Conservation (phyloP, 2,329 filamentous ascomycete species). For the Fusarium sp. region DNA sequence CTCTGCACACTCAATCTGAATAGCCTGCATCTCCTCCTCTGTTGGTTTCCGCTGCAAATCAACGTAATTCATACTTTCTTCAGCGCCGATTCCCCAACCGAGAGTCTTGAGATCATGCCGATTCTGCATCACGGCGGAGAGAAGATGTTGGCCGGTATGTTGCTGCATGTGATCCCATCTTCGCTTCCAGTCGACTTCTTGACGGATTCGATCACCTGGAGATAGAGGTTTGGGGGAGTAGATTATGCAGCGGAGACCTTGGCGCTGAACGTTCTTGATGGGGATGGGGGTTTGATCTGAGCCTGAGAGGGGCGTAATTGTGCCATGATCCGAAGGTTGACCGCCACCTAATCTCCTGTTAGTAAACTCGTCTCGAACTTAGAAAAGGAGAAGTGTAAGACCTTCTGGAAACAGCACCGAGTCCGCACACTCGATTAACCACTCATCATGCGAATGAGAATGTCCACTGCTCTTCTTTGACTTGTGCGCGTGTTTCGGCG, state of each 20-base stretch:
- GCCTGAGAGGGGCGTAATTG: conserved; percentile 26
- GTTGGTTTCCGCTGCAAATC: conserved; percentile 47
- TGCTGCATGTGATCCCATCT: conserved; percentile 53
- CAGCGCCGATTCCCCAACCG: conserved; percentile 49
- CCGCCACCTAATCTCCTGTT: conserved; percentile 42
- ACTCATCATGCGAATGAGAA: conserved; percentile 33
- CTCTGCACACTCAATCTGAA: conserved; percentile 45
- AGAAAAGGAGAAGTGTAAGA: rapidly evolving
- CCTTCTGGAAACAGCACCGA: conserved; percentile 50
- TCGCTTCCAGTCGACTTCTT: conserved; percentile 46
- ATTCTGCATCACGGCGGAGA: conserved; percentile 48
- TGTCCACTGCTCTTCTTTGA: conserved; percentile 42
- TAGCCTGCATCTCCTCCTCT: conserved; percentile 36
- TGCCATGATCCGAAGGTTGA: conserved; percentile 48
- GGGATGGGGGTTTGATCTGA: conserved; percentile 27
- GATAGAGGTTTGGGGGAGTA: conserved; percentile 36
- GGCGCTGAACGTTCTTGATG: conserved; percentile 43
- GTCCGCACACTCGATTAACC: conserved; percentile 49
- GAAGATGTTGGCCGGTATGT: conserved; percentile 49
- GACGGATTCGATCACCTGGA: conserved; percentile 37
- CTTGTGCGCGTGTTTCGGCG: conserved; percentile 24
- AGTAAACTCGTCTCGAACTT: rapidly evolving
- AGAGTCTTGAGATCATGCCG: conserved; percentile 42
- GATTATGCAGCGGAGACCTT: conserved; percentile 45
- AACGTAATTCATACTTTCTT: conserved; percentile 48